Evolutionary conservation across 225 moss, liverwort and hornwort genomes (phyloP), one percentile per base, ranked within the genome.

Genomic region (Marchantia paleacea): DNA sequence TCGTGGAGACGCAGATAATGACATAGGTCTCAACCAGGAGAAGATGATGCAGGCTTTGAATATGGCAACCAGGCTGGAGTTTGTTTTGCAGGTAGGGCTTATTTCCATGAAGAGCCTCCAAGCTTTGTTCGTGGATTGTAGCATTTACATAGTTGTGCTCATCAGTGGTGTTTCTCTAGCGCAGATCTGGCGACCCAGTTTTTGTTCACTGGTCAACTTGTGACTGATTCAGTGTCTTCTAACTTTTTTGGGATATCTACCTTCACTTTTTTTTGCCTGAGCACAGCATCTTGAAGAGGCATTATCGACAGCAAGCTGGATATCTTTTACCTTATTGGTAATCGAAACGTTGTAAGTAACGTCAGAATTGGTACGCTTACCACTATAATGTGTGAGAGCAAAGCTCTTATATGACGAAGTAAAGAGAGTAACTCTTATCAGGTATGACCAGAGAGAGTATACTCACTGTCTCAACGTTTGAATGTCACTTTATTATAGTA

Each of bases 121-220:
- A 49, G 87, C 87, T 48, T 62, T 87, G 10, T 87, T 87, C 80
- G 76, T 87, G 52, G 87, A 87, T 80, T 87, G 82, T 51, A 82
- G 87, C 80, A 80, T 87, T 18, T 87, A 84, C 31, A 55, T 66
- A 57, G 84, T 87, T 13, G 72, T 54, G 8, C 72, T 87, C 15
- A 80, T 70, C 9, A 51, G 72, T 73, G 87, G 84, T 29, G 78
- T 79, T 16, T 80, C 87, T 25, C 83, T 88, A 13, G 64, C 64
- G 39, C 78, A 75, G 72, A 77, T 80, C 53, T 78, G 74, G 78
- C 62, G 80, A 52, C 63, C 73, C 14, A 22, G 25, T 26, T 79
- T 79, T 55, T 79, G 79, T 31, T 60, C 69, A 58, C 69, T 69
- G 60, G 61, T 79, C 30, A 70, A 57, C 50, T 13, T 54, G 10